Percentiles rank a stretch among this genome's conserved stretches.
phyloP scores from a whole-genome alignment of 208 protist genomes.

The Leishmania lainsoni region DNA sequence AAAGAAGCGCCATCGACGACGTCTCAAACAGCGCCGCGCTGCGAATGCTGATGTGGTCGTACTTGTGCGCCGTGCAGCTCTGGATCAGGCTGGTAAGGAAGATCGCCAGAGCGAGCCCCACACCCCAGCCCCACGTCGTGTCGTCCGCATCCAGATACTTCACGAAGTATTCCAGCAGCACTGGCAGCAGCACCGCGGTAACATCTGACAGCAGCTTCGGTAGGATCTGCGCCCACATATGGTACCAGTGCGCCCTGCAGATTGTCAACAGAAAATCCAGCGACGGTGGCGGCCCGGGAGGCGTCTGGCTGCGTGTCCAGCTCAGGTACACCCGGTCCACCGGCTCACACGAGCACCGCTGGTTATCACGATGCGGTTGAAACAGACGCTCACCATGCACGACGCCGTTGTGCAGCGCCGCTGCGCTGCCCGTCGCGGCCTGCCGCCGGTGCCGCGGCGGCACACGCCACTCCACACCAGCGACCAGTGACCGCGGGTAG shows the following conservation, averaged over 20 bases:
- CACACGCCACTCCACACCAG: conserved; percentile 52
- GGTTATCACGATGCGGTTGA: conserved; percentile 12
- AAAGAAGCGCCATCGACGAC: conserved; percentile 65
- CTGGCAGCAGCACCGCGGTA: conserved; percentile 26
- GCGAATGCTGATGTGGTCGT: conserved; percentile 62
- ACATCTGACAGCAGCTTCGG: conserved; percentile 39
- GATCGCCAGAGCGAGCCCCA: conserved; percentile 34
- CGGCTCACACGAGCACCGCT: conserved; percentile 39
- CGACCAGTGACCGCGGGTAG: conserved; percentile 37
- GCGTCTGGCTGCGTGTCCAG: neutral
- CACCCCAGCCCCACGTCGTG: conserved; percentile 22
- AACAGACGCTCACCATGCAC: conserved; percentile 56
- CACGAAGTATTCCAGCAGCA: conserved; percentile 52
- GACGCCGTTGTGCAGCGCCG: conserved; percentile 34
- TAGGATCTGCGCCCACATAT: conserved; percentile 38
- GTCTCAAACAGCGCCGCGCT: conserved; percentile 56
- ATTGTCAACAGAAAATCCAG: conserved; percentile 30
- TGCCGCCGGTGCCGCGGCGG: conserved; percentile 31
- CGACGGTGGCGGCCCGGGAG: conserved; percentile 14
- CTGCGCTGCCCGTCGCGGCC: neutral
- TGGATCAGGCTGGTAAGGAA: conserved; percentile 38
- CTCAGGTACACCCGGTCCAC: conserved; percentile 34
- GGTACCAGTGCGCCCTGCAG: conserved; percentile 35
- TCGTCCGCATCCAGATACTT: conserved; percentile 34
- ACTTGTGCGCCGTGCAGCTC: conserved; percentile 52